Base-by-base conservation (phyloP, 176 grass and related monocot species). In the Saccharum officinarum region DNA sequence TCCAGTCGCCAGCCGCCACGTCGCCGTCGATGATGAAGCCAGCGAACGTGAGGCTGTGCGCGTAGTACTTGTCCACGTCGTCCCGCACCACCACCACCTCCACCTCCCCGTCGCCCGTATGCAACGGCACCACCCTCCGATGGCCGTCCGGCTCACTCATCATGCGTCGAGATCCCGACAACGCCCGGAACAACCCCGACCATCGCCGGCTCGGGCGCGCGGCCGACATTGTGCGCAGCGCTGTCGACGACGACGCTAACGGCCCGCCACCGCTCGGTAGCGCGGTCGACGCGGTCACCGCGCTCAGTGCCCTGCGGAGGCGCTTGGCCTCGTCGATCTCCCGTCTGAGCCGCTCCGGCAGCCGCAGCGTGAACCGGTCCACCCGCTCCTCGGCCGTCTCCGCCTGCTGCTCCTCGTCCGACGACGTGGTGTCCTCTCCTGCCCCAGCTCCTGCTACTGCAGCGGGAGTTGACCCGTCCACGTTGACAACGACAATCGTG, bases 11-110 rank as follows among this genome's bases (percentile, higher is more conserved):
- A 10, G 80, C 89, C 1, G 91, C 89, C 5, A 96, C 89, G 69
- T 96, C 94, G 31, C 94, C 94, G 68, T 89, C 73, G 36, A 96
- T 81, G 54, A 91, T 81, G 73, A 96, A 96, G 4, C 94, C 89
- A 1, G 89, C 67, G 77, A 96, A 91, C 33, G 90, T 96, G 47
- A 96, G 86, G 72, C 77, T 91, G 60, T 87, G 81, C 40, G 76
- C 73, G 72, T 84, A 91, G 76, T 80, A 72, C 44, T 76, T 96
- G 40, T 89, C 86, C 73, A 52, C 69, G 33, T 79, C 75, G 46
- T 54, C 85, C 1, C 25, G 85, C 12, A 77, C 71, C 20, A 79
- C 66, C 16, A 83, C 83, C 73, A 73, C 77, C 62, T 71, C 84
- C 31, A 74, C 83, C 30, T 17, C 50, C 20, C 36, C 60, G 37